Evolutionary conservation across 1,139 yeast genomes (phyloP).

Genomic region (Arxiozyma telluris): DNA sequence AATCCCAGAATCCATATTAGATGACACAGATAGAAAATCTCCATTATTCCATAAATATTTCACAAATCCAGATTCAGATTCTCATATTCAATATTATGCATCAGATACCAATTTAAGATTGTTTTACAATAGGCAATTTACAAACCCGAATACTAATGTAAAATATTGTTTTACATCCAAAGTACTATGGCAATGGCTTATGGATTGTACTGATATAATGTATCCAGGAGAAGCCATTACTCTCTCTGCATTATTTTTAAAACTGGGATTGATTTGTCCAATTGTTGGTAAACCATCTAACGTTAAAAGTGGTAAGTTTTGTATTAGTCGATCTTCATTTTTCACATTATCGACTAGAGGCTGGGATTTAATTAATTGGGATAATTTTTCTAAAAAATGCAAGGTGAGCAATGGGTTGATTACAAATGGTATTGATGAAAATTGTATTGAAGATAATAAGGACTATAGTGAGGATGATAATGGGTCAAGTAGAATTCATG

Average conservation of each 20-base stretch:
- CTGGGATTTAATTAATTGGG: constrained; percentile 35
- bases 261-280: constrained; percentile 42
- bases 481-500: constrained; percentile 2
- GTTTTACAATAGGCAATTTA: constrained; percentile 37
- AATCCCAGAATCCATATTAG: constrained; percentile 9
- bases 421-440: not conserved
- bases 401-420: not conserved
- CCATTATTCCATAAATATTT: constrained; percentile 73
- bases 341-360: constrained; percentile 37
- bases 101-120: constrained; percentile 61
- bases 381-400: constrained; percentile 5
- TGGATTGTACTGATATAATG: constrained; percentile 77
- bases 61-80: constrained; percentile 82
- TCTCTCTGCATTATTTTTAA: constrained; percentile 50
- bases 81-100: constrained; percentile 70
- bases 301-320: constrained; percentile 24
- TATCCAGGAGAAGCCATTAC: constrained; percentile 51
- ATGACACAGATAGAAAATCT: constrained; percentile 33
- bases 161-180: constrained; percentile 61
- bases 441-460: constrained; percentile 5
- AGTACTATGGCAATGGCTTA: constrained; percentile 75
- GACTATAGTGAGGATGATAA: not conserved
- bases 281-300: constrained; percentile 31
- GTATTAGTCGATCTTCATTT: constrained; percentile 32
- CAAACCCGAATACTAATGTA: constrained; percentile 22